phyloP scores from a whole-genome alignment of 2,329 filamentous ascomycete genomes.

The Paramyrothecium roridum region DNA sequence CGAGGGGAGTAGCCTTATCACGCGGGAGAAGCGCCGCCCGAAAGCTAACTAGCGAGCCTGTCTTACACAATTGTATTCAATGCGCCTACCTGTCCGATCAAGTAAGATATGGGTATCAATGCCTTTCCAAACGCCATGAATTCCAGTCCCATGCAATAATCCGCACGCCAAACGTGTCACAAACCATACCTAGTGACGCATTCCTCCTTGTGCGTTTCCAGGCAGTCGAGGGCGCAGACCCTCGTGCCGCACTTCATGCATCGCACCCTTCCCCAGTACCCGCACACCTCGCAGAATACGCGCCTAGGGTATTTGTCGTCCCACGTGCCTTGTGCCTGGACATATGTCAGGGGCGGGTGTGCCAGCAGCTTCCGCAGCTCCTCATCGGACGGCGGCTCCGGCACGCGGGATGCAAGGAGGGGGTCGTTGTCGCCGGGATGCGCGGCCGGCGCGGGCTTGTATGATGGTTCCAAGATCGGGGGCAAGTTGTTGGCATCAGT shows the following conservation, averaged over 20 bases:
- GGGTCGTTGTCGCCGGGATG: conserved; percentile 53
- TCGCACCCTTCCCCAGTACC: conserved; percentile 75
- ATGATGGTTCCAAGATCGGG: conserved; percentile 31
- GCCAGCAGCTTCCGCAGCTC: conserved; percentile 63
- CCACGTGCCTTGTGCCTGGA: conserved; percentile 55
- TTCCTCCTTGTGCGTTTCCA: conserved; percentile 69
- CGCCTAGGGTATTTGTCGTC: conserved; percentile 52
- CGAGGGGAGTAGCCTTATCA: too few relatives aligned
- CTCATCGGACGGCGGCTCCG: conserved; percentile 52
- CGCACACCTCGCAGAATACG: conserved; percentile 74
- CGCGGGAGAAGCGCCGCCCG: too few relatives aligned
- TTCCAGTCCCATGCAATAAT: background rate
- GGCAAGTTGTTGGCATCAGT: conserved; percentile 16
- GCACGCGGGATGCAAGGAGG: conserved; percentile 56
- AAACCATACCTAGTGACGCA: conserved; percentile 63
- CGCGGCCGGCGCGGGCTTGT: conserved; percentile 25
- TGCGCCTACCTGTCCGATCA: conserved; percentile 5
- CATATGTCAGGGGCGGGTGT: conserved; percentile 64
- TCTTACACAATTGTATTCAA: conserved; percentile 3
- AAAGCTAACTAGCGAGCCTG: too few relatives aligned
- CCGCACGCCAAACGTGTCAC: conserved; percentile 16
- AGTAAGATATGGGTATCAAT: conserved; percentile 18
- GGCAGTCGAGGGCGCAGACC: conserved; percentile 74
- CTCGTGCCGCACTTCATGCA: conserved; percentile 76
- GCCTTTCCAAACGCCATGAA: conserved; percentile 10